A percentile compares a stretch with the other conserved stretches of the same genome.
Evolutionary conservation across 1,284 basidiomycete species (phyloP).

Genomic region (Trichosporon ovoides): DNA sequence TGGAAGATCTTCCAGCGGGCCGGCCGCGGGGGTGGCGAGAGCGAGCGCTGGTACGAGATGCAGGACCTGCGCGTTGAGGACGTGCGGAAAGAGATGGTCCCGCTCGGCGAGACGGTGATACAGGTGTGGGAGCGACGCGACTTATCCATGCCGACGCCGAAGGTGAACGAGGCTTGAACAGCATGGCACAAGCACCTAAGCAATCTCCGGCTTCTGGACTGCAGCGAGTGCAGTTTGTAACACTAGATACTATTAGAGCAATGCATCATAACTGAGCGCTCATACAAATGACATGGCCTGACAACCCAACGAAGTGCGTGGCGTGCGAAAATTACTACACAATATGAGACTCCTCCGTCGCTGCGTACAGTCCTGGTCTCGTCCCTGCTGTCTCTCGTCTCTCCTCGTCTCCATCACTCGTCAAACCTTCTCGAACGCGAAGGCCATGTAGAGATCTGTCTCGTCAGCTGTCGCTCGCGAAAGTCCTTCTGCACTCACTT

Average conservation of each 20-base stretch:
- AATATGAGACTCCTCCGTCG: not conserved
- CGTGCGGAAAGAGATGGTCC: constrained; percentile 94
- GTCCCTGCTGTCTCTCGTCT: not conserved
- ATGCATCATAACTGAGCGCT: constrained; percentile 1
- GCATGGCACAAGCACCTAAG: not conserved
- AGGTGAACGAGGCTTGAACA: not conserved
- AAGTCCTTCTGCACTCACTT: constrained; percentile 59
- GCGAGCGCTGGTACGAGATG: constrained; percentile 92
- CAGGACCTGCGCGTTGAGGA: constrained; percentile 96
- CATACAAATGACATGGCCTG: constrained; percentile 4
- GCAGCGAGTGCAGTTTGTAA: not conserved
- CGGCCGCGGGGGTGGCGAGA: constrained; percentile 65
- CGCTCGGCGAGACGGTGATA: constrained; percentile 89
- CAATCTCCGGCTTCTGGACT: no score
- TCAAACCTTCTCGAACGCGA: constrained; percentile 66
- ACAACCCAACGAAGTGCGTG: not conserved
- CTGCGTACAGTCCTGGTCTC: not conserved
- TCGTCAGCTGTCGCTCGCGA: constrained; percentile 4
- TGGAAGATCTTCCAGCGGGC: constrained; percentile 89
- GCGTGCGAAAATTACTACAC: not conserved
- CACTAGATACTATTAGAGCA: not conserved
- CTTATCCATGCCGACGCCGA: constrained; percentile 26
- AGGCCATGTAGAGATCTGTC: constrained; percentile 74
- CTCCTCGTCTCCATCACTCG: not conserved
- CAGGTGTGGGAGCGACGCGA: constrained; percentile 59